Evolutionary conservation across 83 land plant genomes (phyloP).

Genomic region (Diphasiastrum complanatum): DNA sequence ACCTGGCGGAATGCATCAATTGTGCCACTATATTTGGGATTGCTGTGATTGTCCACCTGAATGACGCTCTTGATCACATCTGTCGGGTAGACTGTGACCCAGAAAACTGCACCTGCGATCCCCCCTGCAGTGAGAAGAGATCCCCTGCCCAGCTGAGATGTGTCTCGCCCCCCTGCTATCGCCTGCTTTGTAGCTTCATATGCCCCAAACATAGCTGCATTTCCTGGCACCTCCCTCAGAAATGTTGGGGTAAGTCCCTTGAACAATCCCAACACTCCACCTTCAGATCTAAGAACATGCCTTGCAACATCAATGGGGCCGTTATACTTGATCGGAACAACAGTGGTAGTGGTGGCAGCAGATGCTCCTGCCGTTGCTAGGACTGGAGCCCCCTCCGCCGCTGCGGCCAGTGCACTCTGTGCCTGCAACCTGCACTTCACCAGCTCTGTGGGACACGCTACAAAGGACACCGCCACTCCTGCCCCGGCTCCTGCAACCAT

Average conservation of each 20-base stretch:
- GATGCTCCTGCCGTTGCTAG: constrained; percentile 9
- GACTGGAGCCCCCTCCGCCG: constrained; percentile 13
- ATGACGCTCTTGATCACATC: constrained; percentile 94
- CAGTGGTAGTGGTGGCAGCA: constrained; percentile 7
- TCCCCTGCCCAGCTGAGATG: constrained; percentile 59
- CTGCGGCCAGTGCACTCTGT: constrained; percentile 57
- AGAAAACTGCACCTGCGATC: constrained; percentile 77
- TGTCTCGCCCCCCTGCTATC: constrained; percentile 78
- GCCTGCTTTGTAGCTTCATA: constrained; percentile 70
- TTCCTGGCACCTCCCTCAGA: constrained; percentile 89
- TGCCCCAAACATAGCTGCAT: constrained; percentile 87
- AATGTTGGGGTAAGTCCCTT: constrained; percentile 83
- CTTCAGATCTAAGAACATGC: constrained; percentile 70
- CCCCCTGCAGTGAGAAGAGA: constrained; percentile 79
- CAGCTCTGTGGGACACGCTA: constrained; percentile 91
- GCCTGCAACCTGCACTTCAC: constrained; percentile 92
- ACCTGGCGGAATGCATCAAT: constrained; percentile 75
- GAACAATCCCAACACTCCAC: constrained; percentile 66
- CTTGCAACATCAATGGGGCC: constrained; percentile 91
- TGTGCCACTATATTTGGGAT: constrained; percentile 75
- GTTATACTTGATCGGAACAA: constrained; percentile 46
- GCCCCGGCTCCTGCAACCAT: constrained; percentile 81
- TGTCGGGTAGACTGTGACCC: constrained; percentile 72
- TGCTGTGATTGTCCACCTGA: constrained; percentile 73
- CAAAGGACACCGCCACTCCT: constrained; percentile 78